A percentile compares a stretch with the other conserved stretches of the same genome.
Conservation (phyloP, 2,329 filamentous ascomycete genomes). For the Colletotrichum sp. region DNA sequence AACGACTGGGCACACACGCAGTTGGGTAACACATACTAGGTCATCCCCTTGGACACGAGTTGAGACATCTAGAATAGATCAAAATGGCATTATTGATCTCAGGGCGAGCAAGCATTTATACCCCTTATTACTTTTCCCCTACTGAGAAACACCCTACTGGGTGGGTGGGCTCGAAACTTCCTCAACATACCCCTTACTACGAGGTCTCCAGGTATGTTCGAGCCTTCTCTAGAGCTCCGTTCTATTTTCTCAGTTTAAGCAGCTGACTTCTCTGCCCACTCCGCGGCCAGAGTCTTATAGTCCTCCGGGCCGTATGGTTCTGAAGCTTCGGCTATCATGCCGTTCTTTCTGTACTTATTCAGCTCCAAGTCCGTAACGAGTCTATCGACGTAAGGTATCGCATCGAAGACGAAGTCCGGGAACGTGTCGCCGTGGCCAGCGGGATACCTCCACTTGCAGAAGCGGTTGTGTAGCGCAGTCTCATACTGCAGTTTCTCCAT, state of each 20-base stretch:
- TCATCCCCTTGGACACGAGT: neutral
- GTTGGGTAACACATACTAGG: conserved; percentile 36
- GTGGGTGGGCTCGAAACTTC: no score
- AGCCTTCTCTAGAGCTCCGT: neutral
- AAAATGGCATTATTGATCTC: neutral
- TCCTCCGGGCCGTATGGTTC: conserved; percentile 64
- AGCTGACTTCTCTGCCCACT: conserved; percentile 44
- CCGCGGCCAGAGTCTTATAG: conserved; percentile 57
- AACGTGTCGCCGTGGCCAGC: conserved; percentile 65
- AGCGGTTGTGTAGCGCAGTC: conserved; percentile 69
- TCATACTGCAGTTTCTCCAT: conserved; percentile 53
- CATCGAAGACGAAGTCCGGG: conserved; percentile 79
- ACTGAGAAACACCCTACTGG: no score
- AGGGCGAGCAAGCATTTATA: neutral
- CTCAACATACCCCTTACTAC: neutral
- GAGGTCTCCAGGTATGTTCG: neutral
- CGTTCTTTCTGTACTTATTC: conserved; percentile 58
- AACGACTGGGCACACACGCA: conserved; percentile 48
- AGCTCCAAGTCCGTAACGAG: conserved; percentile 71
- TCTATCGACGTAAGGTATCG: conserved; percentile 74
- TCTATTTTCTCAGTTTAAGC: neutral
- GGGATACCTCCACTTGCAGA: conserved; percentile 73
- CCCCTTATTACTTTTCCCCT: neutral
- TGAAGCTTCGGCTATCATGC: conserved; percentile 55
- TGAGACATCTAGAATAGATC: neutral